Percentiles rank a stretch among this genome's conserved stretches.
phyloP scores from a whole-genome alignment of 1,284 basidiomycete genomes.

The Cutaneotrichosporon dermatis region DNA sequence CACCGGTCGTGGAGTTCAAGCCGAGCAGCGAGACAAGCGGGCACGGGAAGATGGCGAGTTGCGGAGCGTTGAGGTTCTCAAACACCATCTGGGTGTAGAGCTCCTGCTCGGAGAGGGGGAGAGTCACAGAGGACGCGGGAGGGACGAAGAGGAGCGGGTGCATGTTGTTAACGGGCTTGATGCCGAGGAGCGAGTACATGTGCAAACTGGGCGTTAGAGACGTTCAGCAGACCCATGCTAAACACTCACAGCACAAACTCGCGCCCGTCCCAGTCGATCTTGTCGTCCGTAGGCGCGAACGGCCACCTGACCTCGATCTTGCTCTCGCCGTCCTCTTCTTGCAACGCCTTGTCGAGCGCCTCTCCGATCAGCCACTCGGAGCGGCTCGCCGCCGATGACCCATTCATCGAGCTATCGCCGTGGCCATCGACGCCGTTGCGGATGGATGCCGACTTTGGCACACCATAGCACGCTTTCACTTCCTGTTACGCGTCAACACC shows the following conservation, averaged over 20 bases:
- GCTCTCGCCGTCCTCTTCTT: slow-evolving; percentile 55
- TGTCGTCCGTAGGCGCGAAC: slow-evolving; percentile 64
- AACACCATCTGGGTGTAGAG: slow-evolving; percentile 88
- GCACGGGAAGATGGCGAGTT: slow-evolving; percentile 75
- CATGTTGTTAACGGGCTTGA: slow-evolving; percentile 75
- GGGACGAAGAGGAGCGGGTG: slow-evolving; percentile 43
- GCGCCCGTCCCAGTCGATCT: slow-evolving; percentile 76
- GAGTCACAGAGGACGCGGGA: slow-evolving; percentile 57
- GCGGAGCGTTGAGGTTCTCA: slow-evolving; percentile 90
- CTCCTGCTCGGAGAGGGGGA: slow-evolving; percentile 57
- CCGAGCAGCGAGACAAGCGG: slow-evolving; percentile 81
- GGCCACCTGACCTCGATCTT: slow-evolving; percentile 76
- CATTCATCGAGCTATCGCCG: slow-evolving; percentile 17
- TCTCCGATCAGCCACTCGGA: slow-evolving; percentile 81
- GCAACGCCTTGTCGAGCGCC: slow-evolving; percentile 72
- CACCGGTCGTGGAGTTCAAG: slow-evolving; percentile 68
- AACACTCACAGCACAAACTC: slow-evolving; percentile 78
- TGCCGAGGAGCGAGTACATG: slow-evolving; percentile 67
- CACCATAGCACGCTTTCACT: slow-evolving; percentile 33
- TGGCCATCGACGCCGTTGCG: slow-evolving; percentile 13
- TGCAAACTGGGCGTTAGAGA: slow-evolving; percentile 62
- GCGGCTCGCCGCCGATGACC: slow-evolving; percentile 30
- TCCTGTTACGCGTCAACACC: slow-evolving; percentile 15
- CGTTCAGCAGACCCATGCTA: neutral
- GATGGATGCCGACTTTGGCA: slow-evolving; percentile 19